Evolutionary conservation across 495 filamentous ascomycete genomes (phyloP).

Genomic region (Neurospora tetraspora): DNA sequence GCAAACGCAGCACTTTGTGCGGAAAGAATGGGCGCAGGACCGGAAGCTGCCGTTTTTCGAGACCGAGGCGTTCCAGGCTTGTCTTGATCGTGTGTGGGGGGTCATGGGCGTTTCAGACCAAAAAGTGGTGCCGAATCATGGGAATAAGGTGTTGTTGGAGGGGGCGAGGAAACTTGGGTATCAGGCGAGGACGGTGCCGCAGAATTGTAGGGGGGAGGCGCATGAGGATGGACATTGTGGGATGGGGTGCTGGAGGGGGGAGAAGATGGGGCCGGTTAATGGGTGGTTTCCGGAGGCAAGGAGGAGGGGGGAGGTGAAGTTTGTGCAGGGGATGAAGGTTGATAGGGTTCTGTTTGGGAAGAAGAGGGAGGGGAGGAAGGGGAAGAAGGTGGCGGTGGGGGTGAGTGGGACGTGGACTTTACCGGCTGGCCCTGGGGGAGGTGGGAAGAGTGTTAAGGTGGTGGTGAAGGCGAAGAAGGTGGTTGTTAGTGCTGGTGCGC

Average conservation of each 20-base stretch:
- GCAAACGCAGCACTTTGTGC: conserved; percentile 73
- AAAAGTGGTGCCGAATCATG: conserved; percentile 58
- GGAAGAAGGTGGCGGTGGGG: conserved; percentile 52
- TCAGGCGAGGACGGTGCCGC: conserved; percentile 57
- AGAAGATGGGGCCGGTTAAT: conserved; percentile 70
- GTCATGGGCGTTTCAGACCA: conserved; percentile 58
- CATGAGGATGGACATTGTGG: conserved; percentile 78
- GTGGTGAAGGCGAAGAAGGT: conserved; percentile 74
- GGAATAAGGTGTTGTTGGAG: conserved; percentile 60
- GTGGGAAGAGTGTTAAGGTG: conserved; percentile 48
- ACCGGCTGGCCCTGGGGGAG: conserved; percentile 41
- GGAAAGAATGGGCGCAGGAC: conserved; percentile 69
- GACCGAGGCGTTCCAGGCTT: conserved; percentile 62
- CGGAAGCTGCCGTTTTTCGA: conserved; percentile 64
- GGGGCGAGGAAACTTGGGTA: conserved; percentile 70
- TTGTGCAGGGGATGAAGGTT: conserved; percentile 68
- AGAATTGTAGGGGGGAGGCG: conserved; percentile 60
- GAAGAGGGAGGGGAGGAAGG: conserved; percentile 19
- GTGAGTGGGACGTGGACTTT: conserved; percentile 58
- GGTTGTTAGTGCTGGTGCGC: conserved; percentile 60
- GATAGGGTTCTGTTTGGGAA: conserved; percentile 58
- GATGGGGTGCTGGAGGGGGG: conserved; percentile 58
- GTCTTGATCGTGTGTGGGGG: conserved; percentile 52
- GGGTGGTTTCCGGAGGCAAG: conserved; percentile 72
- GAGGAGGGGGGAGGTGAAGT: conserved; percentile 54